phyloP scores from a whole-genome alignment of 108 stramenopile species.

The Fistulifera solaris region DNA sequence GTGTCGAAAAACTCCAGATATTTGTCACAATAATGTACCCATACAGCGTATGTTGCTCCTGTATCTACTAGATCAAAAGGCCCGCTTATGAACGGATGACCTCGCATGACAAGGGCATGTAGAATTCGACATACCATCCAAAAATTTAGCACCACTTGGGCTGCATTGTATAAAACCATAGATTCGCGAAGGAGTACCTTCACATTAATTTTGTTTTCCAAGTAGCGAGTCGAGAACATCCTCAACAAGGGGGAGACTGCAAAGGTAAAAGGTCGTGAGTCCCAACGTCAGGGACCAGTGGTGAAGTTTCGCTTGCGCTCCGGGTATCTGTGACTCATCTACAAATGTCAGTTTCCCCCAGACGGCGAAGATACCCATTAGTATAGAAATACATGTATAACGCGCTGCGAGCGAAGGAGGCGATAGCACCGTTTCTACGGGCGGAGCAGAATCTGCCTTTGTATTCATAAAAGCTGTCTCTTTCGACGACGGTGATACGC shows the following conservation, averaged over 20 bases:
- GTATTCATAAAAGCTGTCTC: too few species aligned
- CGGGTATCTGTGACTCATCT: conserved; percentile 34
- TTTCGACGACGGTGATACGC: too few species aligned
- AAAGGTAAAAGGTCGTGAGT: conserved; percentile 58
- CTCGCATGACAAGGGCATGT: conserved; percentile 46
- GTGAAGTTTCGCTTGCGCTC: conserved; percentile 47
- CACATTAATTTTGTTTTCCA: conserved; percentile 50
- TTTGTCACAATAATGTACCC: conserved; percentile 97
- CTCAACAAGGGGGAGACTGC: conserved; percentile 62
- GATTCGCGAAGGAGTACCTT: conserved; percentile 69
- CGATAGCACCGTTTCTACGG: background rate
- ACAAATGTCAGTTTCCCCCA: conserved; percentile 66
- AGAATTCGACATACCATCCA: conserved; percentile 89
- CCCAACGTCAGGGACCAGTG: conserved; percentile 39
- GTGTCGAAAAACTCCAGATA: conserved; percentile 97
- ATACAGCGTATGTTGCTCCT: conserved; percentile 79
- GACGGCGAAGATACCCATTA: conserved; percentile 51
- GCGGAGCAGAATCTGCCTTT: background rate
- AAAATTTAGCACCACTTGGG: conserved; percentile 87
- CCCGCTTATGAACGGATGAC: conserved; percentile 81
- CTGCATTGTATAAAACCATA: conserved; percentile 93
- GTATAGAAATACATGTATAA: conserved; percentile 64
- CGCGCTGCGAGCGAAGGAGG: conserved; percentile 46
- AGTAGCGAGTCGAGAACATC: conserved; percentile 32
- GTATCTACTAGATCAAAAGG: conserved; percentile 27